Conservation (phyloP, 2,329 filamentous ascomycete species). For the Penicillium glabrum region DNA sequence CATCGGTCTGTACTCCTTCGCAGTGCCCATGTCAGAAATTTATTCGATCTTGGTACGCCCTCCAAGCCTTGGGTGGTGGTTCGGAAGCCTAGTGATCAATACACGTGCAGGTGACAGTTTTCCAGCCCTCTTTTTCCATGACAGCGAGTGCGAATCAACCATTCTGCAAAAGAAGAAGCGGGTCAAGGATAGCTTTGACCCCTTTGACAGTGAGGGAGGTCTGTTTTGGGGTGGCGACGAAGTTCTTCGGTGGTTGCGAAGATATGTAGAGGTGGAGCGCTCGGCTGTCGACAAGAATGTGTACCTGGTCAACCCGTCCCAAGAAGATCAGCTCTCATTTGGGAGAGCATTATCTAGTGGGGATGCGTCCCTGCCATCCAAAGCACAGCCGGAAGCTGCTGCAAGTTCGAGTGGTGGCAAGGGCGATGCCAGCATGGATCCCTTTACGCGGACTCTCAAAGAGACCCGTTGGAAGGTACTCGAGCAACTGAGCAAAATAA, state of each 20-base stretch:
- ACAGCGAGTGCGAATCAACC: conserved; percentile 93
- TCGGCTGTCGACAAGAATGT: conserved; percentile 85
- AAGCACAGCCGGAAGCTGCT: conserved; percentile 34
- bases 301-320: conserved; percentile 83
- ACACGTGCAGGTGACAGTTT: conserved; percentile 88
- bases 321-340: conserved; percentile 82
- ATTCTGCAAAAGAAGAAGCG: conserved; percentile 90
- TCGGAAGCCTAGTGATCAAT: conserved; percentile 92
- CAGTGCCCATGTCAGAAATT: conserved; percentile 83
- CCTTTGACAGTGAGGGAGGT: conserved; percentile 73
- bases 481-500: conserved; percentile 96
- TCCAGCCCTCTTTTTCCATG: conserved; percentile 95
- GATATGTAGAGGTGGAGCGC: conserved; percentile 79
- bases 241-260: conserved; percentile 83
- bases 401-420: conserved; percentile 34
- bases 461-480: conserved; percentile 95
- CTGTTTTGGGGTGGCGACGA: conserved; percentile 99
- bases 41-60: conserved; percentile 89
- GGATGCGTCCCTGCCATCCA: conserved; percentile 39
- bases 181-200: conserved; percentile 81
- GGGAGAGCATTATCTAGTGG: conserved; percentile 48
- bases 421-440: conserved; percentile 79
- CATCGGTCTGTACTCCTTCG: conserved; percentile 82
- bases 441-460: conserved; percentile 88
- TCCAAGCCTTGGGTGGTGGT: conserved; percentile 97